Evolutionary conservation across 78 protist species (phyloP), one percentile per base, ranked within the genome.

Genomic region (Dictyostelium purpureum): DNA sequence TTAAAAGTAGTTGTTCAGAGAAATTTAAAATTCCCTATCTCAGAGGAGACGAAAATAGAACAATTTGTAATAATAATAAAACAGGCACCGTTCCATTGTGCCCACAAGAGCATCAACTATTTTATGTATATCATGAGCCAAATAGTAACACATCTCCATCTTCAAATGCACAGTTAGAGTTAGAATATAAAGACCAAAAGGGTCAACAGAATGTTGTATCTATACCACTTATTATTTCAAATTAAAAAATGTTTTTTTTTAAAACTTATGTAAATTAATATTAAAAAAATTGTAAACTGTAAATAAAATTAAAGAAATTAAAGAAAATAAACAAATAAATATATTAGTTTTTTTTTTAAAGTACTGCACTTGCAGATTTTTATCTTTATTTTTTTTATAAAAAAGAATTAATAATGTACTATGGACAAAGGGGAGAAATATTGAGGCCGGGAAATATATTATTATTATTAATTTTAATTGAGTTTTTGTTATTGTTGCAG

Each of bases 51-150:
- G 19, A 6, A 47, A 47, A 1, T n/a, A n/a, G 19, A 16, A 1
- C 65, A n/a, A 33, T 35, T 12, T 65, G 47, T 18, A n/a, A 28
- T 26, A n/a, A 45, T 4, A 21, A 24, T n/a, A 37, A 67, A 37
- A n/a, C 76, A n/a, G 45, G 45, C 11, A 38, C 24, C 6, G 18
- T 67, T 18, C 51, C 76, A 67, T n/a, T 67, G 21, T 28, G n/a
- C 11, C 76, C 76, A 21, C 76, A 67, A 38, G 76, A 67, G 9
- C 51, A 38, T 24, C 76, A 67, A 67, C 24, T 38, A 16, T 67
- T 67, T 24, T 67, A 38, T 38, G 49, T 67, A 40, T n/a, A 37
- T 7, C 38, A 38, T 40, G 76, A 67, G 11, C 51, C 76, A 38
- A 37, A 40, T 14, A 16, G 21, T 0, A 2, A 56, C 0, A 6